A percentile compares a stretch with the other conserved stretches of the same genome.
Conservation (phyloP, 192 early-diverging fungal genomes). For the Backusella macrospora region DNA sequence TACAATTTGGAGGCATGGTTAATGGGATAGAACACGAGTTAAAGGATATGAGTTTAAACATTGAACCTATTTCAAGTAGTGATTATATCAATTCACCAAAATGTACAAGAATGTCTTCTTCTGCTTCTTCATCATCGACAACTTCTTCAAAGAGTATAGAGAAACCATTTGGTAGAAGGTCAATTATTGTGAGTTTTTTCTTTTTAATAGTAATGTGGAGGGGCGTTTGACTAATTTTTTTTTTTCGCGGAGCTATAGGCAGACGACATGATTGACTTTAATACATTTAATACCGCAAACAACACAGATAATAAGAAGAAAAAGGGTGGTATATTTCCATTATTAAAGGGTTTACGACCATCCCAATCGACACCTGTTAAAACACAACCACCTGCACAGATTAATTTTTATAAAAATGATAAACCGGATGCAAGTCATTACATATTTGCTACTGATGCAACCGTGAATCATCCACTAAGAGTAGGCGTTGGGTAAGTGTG, state of each 20-base stretch:
- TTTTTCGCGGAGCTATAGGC: slow-evolving; percentile 5
- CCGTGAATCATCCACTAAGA: slow-evolving; percentile 43
- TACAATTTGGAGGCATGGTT: neutral
- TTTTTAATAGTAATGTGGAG: neutral
- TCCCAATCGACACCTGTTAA: slow-evolving; percentile 30
- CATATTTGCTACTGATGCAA: slow-evolving; percentile 42
- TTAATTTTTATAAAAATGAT: slow-evolving; percentile 39
- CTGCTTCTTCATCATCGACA: neutral
- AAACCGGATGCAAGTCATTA: neutral
- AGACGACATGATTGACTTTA: slow-evolving; percentile 12
- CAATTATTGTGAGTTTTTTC: neutral
- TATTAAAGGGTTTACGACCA: slow-evolving; percentile 1
- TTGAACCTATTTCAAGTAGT: neutral
- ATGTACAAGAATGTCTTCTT: neutral
- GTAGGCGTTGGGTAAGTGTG: slow-evolving; percentile 37
- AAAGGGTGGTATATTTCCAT: slow-evolving; percentile 8
- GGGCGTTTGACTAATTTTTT: neutral
- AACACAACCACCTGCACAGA: slow-evolving; percentile 17
- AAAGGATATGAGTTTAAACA: neutral
- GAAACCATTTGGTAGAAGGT: slow-evolving; percentile 16
- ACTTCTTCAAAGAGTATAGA: slow-evolving; percentile 12
- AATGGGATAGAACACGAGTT: neutral
- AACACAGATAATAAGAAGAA: neutral
- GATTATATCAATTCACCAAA: neutral
- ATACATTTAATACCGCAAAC: neutral